These are phyloP conservation scores for Syzygium syzygioides DNA, from an alignment of 441 rosid species.

Conservation along the genomic window DNA sequence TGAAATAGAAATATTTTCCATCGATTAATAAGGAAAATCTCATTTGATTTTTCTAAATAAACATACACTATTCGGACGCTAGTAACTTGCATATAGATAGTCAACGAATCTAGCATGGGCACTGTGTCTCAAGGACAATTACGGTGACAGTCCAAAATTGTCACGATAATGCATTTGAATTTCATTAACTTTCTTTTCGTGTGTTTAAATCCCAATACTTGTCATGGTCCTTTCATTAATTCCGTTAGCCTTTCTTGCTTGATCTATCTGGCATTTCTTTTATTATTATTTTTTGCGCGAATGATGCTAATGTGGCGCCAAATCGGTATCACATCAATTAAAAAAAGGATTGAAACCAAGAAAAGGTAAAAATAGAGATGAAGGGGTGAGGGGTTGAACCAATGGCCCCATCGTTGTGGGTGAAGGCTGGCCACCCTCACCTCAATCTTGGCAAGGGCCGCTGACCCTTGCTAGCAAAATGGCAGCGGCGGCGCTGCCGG, in stretches of 20 bases:
- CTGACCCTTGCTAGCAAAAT: background rate
- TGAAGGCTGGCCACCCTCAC: background rate
- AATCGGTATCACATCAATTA: background rate
- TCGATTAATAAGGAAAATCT: too few relatives aligned
- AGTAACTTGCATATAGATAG: too few relatives aligned
- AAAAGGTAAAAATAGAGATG: background rate
- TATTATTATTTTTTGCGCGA: background rate
- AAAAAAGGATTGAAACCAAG: background rate
- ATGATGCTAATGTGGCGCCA: background rate
- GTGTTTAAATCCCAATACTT: background rate
- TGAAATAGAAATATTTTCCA: too few relatives aligned
- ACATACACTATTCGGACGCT: too few relatives aligned
- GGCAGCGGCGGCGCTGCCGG: fast-evolving
- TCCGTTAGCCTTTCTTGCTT: background rate
- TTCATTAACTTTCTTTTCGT: background rate
- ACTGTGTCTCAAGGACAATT: background rate
- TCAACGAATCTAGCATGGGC: too few relatives aligned
- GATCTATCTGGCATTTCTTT: background rate
- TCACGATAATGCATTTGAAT: background rate
- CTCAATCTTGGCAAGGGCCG: background rate
- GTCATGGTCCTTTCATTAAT: background rate
- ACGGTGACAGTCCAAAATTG: background rate
- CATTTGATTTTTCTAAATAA: too few relatives aligned
- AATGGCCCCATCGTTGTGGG: background rate
- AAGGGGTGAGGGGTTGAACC: background rate